Conservation (phyloP, 805 yeast species). For the Tetrapisispora nanseiensis region DNA sequence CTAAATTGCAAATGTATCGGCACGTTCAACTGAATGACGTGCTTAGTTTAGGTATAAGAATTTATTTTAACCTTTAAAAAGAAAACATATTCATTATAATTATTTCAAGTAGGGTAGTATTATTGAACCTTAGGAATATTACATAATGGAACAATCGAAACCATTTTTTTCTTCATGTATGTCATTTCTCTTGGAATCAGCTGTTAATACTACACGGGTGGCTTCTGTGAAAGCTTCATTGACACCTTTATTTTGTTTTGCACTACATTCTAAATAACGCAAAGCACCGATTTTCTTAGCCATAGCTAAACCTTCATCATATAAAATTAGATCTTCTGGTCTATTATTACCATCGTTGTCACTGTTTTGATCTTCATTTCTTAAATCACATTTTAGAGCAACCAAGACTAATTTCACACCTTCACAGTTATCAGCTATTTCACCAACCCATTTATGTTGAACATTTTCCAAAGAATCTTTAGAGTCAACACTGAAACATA, state of each 20-base stretch:
- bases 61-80: background rate
- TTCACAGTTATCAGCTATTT: conserved; percentile 92
- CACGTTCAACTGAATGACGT: background rate
- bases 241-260: conserved; percentile 94
- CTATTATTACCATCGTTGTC: conserved; percentile 17
- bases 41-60: too few species aligned
- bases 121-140: conserved; percentile 10
- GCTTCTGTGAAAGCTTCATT: conserved; percentile 98
- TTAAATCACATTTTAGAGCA: conserved; percentile 87
- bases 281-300: conserved; percentile 92
- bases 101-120: background rate
- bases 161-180: conserved; percentile 31
- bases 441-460: conserved; percentile 93
- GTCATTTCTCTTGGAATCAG: conserved; percentile 68
- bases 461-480: conserved; percentile 92
- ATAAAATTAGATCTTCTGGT: conserved; percentile 53
- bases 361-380: conserved; percentile 48
- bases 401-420: conserved; percentile 91
- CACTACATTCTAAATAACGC: conserved; percentile 92
- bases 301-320: conserved; percentile 87
- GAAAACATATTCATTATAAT: background rate
- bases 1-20: background rate
- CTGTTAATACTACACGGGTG: conserved; percentile 89
- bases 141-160: conserved; percentile 35
- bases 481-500: conserved; percentile 91